phyloP scores from a whole-genome alignment of 108 stramenopile genomes.

The Cyclotella atomus region DNA sequence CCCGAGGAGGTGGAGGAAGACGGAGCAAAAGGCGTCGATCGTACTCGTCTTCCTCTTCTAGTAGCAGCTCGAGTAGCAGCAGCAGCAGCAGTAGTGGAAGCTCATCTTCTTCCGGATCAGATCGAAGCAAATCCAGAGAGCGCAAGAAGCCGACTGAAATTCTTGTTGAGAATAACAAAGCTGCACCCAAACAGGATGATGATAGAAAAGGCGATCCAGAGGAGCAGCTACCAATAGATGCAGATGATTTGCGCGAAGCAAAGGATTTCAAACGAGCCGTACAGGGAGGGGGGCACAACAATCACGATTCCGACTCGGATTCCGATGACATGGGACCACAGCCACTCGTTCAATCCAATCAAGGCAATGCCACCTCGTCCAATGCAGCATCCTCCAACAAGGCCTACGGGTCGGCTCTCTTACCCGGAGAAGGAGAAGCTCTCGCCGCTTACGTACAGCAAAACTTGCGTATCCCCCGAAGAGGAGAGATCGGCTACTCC shows the following conservation, averaged over 20 bases:
- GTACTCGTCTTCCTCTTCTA: conserved; percentile 19
- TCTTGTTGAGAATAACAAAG: background rate
- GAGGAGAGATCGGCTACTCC: conserved; percentile 97
- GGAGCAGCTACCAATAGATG: conserved; percentile 37
- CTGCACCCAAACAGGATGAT: conserved; percentile 1
- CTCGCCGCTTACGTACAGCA: conserved; percentile 97
- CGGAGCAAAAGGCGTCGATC: conserved; percentile 36
- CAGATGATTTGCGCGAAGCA: conserved; percentile 64
- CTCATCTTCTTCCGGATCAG: conserved; percentile 37
- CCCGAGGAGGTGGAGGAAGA: conserved; percentile 25
- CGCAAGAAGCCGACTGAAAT: conserved; percentile 10
- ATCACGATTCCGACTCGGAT: conserved; percentile 59
- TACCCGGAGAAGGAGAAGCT: conserved; percentile 95
- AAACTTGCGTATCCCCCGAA: conserved; percentile 96
- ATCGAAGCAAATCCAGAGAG: conserved; percentile 9
- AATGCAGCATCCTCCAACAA: conserved; percentile 50
- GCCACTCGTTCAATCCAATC: conserved; percentile 55
- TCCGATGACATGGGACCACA: conserved; percentile 70
- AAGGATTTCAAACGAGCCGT: conserved; percentile 78
- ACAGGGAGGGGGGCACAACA: conserved; percentile 53
- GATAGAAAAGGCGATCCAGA: background rate
- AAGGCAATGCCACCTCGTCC: conserved; percentile 50
- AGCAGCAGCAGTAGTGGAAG: conserved; percentile 32
- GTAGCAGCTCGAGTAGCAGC: conserved; percentile 48
- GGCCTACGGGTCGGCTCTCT: conserved; percentile 85